Percentiles rank a stretch among this genome's conserved stretches.
Evolutionary conservation across 1,139 yeast species (phyloP).

Genomic region (Candida sojae): DNA sequence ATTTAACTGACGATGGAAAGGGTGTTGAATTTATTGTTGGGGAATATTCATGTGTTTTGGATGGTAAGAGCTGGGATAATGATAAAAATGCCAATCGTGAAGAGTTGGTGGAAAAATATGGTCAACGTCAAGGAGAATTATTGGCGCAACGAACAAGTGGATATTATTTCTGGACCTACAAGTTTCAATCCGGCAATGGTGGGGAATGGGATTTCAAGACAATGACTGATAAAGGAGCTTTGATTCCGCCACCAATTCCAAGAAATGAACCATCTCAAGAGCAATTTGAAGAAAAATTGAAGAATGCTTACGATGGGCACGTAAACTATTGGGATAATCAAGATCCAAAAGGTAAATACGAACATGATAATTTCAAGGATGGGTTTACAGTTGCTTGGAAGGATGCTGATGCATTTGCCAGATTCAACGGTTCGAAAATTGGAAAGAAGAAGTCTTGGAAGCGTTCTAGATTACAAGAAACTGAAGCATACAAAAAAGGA

Average conservation of each 20-base stretch:
- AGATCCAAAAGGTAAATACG: constrained; percentile 61
- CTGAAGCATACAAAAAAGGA: constrained; percentile 54
- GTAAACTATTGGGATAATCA: constrained; percentile 67
- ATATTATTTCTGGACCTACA: constrained; percentile 86
- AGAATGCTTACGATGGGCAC: constrained; percentile 50
- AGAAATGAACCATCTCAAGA: constrained; percentile 37
- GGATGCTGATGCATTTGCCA: constrained; percentile 68
- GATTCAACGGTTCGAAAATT: constrained; percentile 65
- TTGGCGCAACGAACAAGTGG: constrained; percentile 61
- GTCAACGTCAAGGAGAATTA: constrained; percentile 40
- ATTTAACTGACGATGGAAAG: constrained; percentile 43
- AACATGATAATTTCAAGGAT: constrained; percentile 77
- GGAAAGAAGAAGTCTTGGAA: constrained; percentile 79
- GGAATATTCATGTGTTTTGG: constrained; percentile 88
- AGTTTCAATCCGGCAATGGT: constrained; percentile 85
- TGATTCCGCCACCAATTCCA: constrained; percentile 30
- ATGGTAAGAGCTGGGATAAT: constrained; percentile 70
- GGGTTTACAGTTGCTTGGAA: constrained; percentile 77
- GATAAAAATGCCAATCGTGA: constrained; percentile 46
- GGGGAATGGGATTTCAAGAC: constrained; percentile 95
- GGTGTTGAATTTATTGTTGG: constrained; percentile 81
- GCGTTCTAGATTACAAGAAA: constrained; percentile 51
- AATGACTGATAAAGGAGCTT: constrained; percentile 68
- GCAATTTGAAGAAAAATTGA: constrained; percentile 42
- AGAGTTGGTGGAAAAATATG: constrained; percentile 38